Conservation (phyloP, 208 protist species). For the Trypanosoma conorhini region DNA sequence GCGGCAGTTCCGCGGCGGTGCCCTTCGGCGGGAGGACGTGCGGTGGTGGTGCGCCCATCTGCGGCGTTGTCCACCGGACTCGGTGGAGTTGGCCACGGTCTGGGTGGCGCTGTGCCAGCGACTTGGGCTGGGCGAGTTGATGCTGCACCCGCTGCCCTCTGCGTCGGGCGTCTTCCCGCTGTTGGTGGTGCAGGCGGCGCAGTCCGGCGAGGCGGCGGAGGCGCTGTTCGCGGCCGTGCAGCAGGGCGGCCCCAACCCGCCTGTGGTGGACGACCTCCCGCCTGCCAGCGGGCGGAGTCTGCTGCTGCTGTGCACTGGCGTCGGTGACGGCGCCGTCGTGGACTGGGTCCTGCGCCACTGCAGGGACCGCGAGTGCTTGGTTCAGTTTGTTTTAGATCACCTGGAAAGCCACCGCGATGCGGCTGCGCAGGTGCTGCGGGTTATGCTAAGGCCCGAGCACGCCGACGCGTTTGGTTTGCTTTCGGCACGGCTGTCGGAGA, state of each 20-base stretch:
- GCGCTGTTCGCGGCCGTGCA: constrained; percentile 13
- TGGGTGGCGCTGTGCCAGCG: constrained; percentile 10
- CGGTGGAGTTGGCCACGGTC: constrained; percentile 2
- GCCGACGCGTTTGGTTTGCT: background rate
- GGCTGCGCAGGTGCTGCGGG: constrained; percentile 2
- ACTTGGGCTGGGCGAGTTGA: background rate
- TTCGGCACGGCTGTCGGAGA: constrained; percentile 4
- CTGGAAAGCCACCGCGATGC: background rate
- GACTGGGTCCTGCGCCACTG: constrained; percentile 20
- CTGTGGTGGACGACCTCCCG: constrained; percentile 12
- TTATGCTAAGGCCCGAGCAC: constrained; percentile 6
- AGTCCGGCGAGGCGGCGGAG: background rate
- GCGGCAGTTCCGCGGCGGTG: background rate
- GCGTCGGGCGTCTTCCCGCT: constrained; percentile 1
- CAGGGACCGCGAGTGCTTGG: constrained; percentile 10
- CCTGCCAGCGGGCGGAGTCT: constrained; percentile 1
- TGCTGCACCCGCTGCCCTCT: background rate
- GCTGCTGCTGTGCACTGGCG: constrained; percentile 9
- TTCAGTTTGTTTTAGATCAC: constrained; percentile 15
- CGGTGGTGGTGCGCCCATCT: constrained; percentile 17
- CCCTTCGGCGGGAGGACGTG: background rate
- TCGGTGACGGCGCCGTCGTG: background rate
- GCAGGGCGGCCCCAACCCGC: background rate
- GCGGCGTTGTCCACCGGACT: background rate
- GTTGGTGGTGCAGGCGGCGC: constrained; percentile 18